These are phyloP conservation scores for Colletotrichum sp. DNA, from an alignment of 2,329 filamentous ascomycete species.

Conservation along the genomic window DNA sequence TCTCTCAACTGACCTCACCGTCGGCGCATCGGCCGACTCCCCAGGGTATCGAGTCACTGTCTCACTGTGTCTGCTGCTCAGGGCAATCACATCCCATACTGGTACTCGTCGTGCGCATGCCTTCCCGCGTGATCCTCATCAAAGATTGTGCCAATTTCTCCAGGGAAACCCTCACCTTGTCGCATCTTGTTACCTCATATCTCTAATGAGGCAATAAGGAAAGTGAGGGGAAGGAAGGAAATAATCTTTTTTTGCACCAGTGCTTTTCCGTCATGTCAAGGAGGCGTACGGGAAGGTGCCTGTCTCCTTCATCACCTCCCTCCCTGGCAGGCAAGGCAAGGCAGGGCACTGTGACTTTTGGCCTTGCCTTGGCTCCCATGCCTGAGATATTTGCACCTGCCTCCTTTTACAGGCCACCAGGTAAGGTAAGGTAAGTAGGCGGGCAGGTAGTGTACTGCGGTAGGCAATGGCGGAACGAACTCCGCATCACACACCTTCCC, in stretches of 20 bases:
- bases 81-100: not conserved
- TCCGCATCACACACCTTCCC: conserved; percentile 12
- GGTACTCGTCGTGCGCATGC: not conserved
- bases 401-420: not conserved
- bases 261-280: not conserved
- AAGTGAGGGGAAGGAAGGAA: not conserved
- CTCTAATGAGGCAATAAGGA: not conserved
- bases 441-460: not conserved
- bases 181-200: not conserved
- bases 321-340: not conserved
- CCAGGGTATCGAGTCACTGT: not conserved
- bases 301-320: not conserved
- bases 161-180: not conserved
- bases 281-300: not conserved
- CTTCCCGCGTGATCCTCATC: not conserved
- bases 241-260: not conserved
- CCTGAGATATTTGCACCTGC: not conserved
- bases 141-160: not conserved
- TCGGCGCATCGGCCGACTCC: not conserved
- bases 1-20: not conserved
- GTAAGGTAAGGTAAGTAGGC: not conserved
- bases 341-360: not conserved
- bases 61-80: not conserved
- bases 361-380: not conserved
- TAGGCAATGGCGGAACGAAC: conserved; percentile 7